Percentiles rank a stretch among this genome's conserved stretches.
phyloP scores from a whole-genome alignment of 345 rosid genomes.

The Alliaria petiolata region DNA sequence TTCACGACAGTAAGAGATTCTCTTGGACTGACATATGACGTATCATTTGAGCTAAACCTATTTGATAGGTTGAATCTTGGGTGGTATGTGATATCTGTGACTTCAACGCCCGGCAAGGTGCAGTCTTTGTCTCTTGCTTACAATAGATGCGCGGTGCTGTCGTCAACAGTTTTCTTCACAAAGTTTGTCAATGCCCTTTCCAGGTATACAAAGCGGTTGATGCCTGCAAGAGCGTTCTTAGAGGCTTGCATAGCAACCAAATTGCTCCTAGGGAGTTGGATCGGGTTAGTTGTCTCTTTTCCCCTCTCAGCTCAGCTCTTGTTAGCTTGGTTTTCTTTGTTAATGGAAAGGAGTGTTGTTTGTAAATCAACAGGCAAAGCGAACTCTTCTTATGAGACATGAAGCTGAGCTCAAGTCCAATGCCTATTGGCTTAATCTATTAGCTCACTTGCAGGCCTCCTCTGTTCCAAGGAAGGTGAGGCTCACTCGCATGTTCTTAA shows the following conservation, averaged over 20 bases:
- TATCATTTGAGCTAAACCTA: constrained; percentile 93
- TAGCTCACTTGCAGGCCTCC: constrained; percentile 96
- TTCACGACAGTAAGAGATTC: constrained; percentile 99
- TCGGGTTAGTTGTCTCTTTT: constrained; percentile 59
- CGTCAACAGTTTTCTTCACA: constrained; percentile 14
- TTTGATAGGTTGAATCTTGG: constrained; percentile 96
- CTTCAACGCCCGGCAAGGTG: constrained; percentile 97
- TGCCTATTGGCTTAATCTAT: constrained; percentile 96
- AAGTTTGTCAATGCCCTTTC: constrained; percentile 16
- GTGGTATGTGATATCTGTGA: constrained; percentile 98
- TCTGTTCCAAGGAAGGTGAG: constrained; percentile 91
- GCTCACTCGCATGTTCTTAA: background rate
- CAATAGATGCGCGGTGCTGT: background rate
- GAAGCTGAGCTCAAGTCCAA: constrained; percentile 99
- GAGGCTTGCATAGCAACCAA: constrained; percentile 87
- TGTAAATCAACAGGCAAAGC: constrained; percentile 65
- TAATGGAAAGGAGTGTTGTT: background rate
- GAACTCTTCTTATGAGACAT: constrained; percentile 96
- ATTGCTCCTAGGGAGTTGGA: constrained; percentile 87
- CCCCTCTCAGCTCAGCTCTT: background rate
- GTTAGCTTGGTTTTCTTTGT: background rate
- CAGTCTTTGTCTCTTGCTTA: constrained; percentile 23
- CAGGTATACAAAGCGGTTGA: constrained; percentile 96
- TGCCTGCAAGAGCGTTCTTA: constrained; percentile 95
- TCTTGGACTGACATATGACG: constrained; percentile 98